phyloP scores from a whole-genome alignment of 306 rosid genomes.

The Cucurbita pepo region DNA sequence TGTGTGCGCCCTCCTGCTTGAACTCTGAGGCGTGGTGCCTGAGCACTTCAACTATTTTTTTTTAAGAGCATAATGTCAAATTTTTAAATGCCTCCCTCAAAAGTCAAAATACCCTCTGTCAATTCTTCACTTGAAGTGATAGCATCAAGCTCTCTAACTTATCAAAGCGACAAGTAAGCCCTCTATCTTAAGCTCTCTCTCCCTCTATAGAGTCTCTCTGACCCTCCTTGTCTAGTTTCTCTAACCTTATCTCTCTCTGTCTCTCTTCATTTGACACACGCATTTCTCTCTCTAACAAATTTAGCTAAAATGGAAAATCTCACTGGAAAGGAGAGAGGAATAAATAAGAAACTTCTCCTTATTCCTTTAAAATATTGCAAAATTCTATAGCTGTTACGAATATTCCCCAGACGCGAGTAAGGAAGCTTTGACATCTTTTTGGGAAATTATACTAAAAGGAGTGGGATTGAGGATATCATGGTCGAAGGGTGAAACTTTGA shows the following conservation, averaged over 20 bases:
- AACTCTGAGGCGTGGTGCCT: background rate
- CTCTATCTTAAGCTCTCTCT: background rate
- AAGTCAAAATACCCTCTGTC: background rate
- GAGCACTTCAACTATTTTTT: background rate
- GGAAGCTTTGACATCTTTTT: too few relatives aligned
- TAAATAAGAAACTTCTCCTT: background rate
- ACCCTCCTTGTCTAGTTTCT: background rate
- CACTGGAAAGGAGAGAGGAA: background rate
- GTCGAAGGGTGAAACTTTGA: too few relatives aligned
- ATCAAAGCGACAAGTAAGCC: background rate
- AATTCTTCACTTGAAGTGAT: background rate
- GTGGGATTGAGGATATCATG: too few relatives aligned
- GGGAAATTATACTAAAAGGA: too few relatives aligned
- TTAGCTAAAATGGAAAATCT: background rate
- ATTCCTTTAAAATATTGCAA: background rate
- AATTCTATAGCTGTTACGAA: background rate
- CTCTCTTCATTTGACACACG: too few relatives aligned
- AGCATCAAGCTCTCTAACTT: background rate
- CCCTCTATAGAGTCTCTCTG: background rate
- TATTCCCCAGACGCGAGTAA: too few relatives aligned
- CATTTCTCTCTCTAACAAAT: too few relatives aligned
- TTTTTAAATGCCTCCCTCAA: background rate
- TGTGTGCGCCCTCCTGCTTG: background rate
- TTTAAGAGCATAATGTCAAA: background rate
- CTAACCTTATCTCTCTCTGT: background rate